Base-by-base conservation (phyloP, 2,329 filamentous ascomycete species). In the Malbranchea cinnamomea region DNA sequence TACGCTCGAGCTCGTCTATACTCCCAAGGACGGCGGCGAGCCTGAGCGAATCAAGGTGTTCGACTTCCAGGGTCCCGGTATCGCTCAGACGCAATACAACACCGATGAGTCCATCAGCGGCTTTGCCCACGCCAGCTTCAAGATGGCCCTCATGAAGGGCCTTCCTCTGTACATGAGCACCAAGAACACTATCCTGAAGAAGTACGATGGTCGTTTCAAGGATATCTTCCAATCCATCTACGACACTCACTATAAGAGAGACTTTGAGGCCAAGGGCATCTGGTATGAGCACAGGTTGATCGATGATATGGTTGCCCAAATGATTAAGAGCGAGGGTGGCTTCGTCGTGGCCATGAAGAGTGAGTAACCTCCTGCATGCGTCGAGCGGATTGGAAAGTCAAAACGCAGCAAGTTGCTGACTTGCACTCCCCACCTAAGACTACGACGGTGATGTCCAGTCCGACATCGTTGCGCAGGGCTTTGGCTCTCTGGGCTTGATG, bases 261-360 rank as follows among this genome's bases (percentile, higher is more conserved):
- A 82, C 25, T 95, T 95, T 47, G 85, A 94, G 55, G 77, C 76
- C 50, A 82, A 84, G 68, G 72, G 72, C 40, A 92, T 95, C 63
- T 95, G 89, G 89, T 95, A 98, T 56, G 89, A 98, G 75, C 89
- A 98, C 66, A 80, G 89, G 50, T 69, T 98, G 45, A 95, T 98
- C 52, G 89, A 98, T 62, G 89, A 98, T 63, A 95, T 98, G 89
- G 89, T 98, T 41, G 89, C 89, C 28, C 89, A 98, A 71, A 98
- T 98, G 89, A 80, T 98, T 69, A 98, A 98, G 80, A 89, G 80
- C 62, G 74, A 78, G 49, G 89, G 89, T 46, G 89, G 89, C 40
- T 94, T 89, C 62, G 74, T 95, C 55, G 94, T 95, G 69, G 89
- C 89, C 39, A 73, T 95, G 58, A 98, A 98, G 78, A 95, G 83